Evolutionary conservation across 164 flowering plant species (phyloP), one percentile per base, ranked within the genome.

Genomic region (Vitis cinerea): DNA sequence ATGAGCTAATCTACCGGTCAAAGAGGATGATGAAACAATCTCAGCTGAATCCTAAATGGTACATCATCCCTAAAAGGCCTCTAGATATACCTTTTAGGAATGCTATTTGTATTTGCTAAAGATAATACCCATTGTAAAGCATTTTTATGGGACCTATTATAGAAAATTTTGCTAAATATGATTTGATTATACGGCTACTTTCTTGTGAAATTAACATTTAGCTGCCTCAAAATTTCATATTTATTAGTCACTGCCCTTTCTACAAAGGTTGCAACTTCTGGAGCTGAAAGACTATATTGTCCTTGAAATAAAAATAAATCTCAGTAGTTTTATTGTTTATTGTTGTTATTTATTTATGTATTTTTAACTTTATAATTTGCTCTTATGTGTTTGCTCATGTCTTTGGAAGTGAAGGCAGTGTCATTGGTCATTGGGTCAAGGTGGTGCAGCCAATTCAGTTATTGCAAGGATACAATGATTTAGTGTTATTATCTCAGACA

Each of bases 391-490:
- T 23, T 23, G 27, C 44, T 60, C 58, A 59, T 73, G 50, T 23
- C 55, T 63, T 62, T 77, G 74, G 44, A 70, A 79, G 55, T 80
- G 73, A 59, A 94, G 98, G 98, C 74, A 92, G 86, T 75, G 78
- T 75, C 11, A 63, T 65, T 75, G 97, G 97, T 48, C 78, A 63
- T 59, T 90, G 97, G 97, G 84, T 86, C 54, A 82, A 78, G 71
- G 93, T 84, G 57, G 82, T 70, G 61, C 91, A 86, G 68, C 86
- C 88, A 58, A 73, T 91, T 72, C 69, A 87, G 57, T 84, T 94
- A 70, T 48, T 63, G 54, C 80, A 70, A 74, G 98, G 98, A 80
- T 74, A 82, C 76, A 94, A 92, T 85, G 97, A 91, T 64, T 53
- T 94, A 47, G 73, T 82, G 8, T 55, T 92, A 64, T 75, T 94